Base-by-base conservation (phyloP, 768 basidiomycete species). In the Pleurotus pulmonarius region DNA sequence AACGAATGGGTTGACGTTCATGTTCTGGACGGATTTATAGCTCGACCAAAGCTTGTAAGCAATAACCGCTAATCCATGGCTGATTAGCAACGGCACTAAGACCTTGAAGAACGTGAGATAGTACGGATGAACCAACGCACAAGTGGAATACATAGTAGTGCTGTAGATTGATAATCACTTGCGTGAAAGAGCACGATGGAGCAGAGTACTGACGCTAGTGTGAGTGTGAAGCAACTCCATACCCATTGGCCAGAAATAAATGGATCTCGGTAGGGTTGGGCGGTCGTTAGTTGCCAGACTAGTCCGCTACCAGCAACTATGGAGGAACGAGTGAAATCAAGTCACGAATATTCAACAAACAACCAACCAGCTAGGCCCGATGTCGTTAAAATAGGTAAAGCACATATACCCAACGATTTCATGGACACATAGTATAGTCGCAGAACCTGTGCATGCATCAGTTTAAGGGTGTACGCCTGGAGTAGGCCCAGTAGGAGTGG, bases 31-130 rank as follows among this genome's bases (percentile, higher is more conserved):
- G 8, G 46, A 12, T 25, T 26, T 20, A 20, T n/a, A 9, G 15
- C 22, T 48, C n/a, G 46, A 48, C 46, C 46, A 48, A n/a, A 48
- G 46, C 24, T 48, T 48, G 12, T 48, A 48, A 9, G 46, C 46
- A 15, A 48, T 48, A n/a, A 48, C 22, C 15, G 8, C 46, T 48
- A 48, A 9, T 7, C 15, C 26, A n/a, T n/a, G 29, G 11, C 11
- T 34, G 20, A 44, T 16, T 44, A 44, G 43, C n/a, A 22, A 8
- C 43, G 43, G 20, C 43, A 8, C 43, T 44, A 44, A 9, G 20
- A 13, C 13, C 13, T 9, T 8, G 29, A 34, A 34, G 20, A 3
- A 20, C 20, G 20, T 20, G 20, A 20, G 3, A 20, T 20, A 20
- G 20, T 34, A 34, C 4, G 29, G 8, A 11, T 8, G 2, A 34